Percentiles rank a stretch among this genome's conserved stretches.
These are phyloP conservation scores for Coemansia sp. DNA, from an alignment of 192 early-diverging fungal species.

Conservation along the genomic window DNA sequence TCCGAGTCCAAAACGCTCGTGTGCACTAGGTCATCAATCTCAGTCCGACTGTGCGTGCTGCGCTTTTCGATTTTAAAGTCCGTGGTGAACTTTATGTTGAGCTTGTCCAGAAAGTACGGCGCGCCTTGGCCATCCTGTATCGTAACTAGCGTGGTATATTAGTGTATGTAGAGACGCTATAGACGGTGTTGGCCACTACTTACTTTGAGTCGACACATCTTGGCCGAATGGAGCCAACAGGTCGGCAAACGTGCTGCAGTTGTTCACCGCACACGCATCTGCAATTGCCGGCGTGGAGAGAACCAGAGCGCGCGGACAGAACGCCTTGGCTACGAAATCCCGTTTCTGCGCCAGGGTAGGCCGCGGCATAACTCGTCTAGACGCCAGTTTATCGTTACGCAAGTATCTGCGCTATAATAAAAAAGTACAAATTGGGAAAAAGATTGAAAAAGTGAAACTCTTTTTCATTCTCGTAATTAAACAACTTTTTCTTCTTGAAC, in stretches of 20 bases:
- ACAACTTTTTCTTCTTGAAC: not conserved
- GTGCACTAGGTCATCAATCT: constrained; percentile 28
- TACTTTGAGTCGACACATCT: constrained; percentile 51
- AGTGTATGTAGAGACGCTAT: not conserved
- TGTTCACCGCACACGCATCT: constrained; percentile 33
- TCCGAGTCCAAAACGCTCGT: constrained; percentile 8
- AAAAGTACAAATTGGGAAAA: not conserved
- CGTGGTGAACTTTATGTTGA: constrained; percentile 37
- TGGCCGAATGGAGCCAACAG: constrained; percentile 51
- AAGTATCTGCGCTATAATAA: not conserved
- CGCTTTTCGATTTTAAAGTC: constrained; percentile 35
- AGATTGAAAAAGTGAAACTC: not conserved
- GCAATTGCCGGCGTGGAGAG: constrained; percentile 24
- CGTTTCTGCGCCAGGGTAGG: constrained; percentile 41
- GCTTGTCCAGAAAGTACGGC: constrained; percentile 51
- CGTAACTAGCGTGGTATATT: constrained; percentile 27
- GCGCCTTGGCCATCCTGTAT: constrained; percentile 53
- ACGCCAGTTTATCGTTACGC: constrained; percentile 29
- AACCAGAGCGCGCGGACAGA: constrained; percentile 51
- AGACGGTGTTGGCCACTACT: not conserved
- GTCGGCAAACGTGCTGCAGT: constrained; percentile 41
- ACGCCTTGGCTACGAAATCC: constrained; percentile 48
- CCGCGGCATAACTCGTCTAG: constrained; percentile 47
- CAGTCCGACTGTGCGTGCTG: constrained; percentile 8
- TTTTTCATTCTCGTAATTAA: not conserved